Evolutionary conservation across 2,329 filamentous ascomycete species (phyloP).

Genomic region (Penicillium digitatum): DNA sequence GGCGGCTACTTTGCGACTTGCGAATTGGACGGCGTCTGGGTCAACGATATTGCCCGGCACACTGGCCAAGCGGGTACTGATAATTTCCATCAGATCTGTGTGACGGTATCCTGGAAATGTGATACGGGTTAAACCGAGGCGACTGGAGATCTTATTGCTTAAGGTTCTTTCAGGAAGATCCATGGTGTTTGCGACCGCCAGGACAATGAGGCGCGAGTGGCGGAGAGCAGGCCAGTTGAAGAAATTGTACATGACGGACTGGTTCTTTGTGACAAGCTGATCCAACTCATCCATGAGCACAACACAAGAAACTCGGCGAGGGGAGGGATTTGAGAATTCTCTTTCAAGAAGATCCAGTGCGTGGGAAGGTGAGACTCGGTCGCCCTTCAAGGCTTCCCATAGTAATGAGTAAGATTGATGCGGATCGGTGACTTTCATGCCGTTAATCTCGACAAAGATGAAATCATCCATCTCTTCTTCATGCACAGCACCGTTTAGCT

Average conservation of each 20-base stretch:
- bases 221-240: slow-evolving; percentile 97
- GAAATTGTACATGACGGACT: slow-evolving; percentile 99
- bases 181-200: slow-evolving; percentile 98
- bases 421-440: slow-evolving; percentile 98
- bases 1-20: slow-evolving; percentile 90
- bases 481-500: slow-evolving; percentile 80
- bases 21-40: slow-evolving; percentile 90
- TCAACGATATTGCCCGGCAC: slow-evolving; percentile 88
- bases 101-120: slow-evolving; percentile 97
- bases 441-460: slow-evolving; percentile 98
- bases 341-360: slow-evolving; percentile 85
- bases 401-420: slow-evolving; percentile 92
- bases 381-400: slow-evolving; percentile 93
- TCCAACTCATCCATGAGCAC: slow-evolving; percentile 98
- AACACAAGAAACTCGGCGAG: slow-evolving; percentile 86
- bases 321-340: slow-evolving; percentile 88
- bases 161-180: slow-evolving; percentile 92
- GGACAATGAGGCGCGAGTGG: slow-evolving; percentile 88
- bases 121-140: slow-evolving; percentile 83
- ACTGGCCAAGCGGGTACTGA: slow-evolving; percentile 84
- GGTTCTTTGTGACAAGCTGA: slow-evolving; percentile 94
- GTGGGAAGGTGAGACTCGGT: slow-evolving; percentile 86
- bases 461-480: slow-evolving; percentile 95
- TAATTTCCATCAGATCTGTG: slow-evolving; percentile 95
- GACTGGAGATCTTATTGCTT: slow-evolving; percentile 96